These are phyloP conservation scores for Protomyces gravidus DNA, from an alignment of 1,139 yeast species.

Conservation along the genomic window DNA sequence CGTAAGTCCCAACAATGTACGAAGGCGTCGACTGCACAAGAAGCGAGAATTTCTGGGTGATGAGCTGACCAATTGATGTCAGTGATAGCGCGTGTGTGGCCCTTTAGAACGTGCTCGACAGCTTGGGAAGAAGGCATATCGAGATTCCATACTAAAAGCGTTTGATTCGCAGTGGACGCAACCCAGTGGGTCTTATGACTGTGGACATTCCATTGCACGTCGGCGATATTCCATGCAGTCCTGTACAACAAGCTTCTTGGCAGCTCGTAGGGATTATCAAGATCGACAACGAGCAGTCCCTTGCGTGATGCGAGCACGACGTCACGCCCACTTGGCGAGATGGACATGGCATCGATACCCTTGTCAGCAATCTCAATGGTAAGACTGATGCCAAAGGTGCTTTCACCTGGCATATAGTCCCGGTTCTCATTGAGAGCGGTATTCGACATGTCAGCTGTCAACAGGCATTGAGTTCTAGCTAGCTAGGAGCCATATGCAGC, in stretches of 20 bases:
- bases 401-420: slow-evolving; percentile 11
- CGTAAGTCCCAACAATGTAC: slow-evolving; percentile 90
- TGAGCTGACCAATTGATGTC: slow-evolving; percentile 89
- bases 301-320: slow-evolving; percentile 86
- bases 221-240: slow-evolving; percentile 98
- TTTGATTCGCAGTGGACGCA: slow-evolving; percentile 79
- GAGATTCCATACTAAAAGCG: slow-evolving; percentile 90
- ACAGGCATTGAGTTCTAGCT: no score
- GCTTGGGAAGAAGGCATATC: slow-evolving; percentile 72
- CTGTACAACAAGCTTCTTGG: slow-evolving; percentile 90
- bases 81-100: slow-evolving; percentile 88
- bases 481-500: background rate
- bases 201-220: slow-evolving; percentile 97
- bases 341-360: slow-evolving; percentile 75
- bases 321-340: slow-evolving; percentile 88
- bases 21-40: slow-evolving; percentile 87
- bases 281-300: slow-evolving; percentile 82
- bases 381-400: slow-evolving; percentile 56
- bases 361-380: slow-evolving; percentile 87
- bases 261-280: slow-evolving; percentile 91
- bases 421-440: background rate
- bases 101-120: slow-evolving; percentile 78
- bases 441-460: no score
- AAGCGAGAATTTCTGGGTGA: slow-evolving; percentile 84
- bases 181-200: slow-evolving; percentile 81